Base-by-base conservation (phyloP, 139 green algal species). In the Tetradesmus lagerheimii region DNA sequence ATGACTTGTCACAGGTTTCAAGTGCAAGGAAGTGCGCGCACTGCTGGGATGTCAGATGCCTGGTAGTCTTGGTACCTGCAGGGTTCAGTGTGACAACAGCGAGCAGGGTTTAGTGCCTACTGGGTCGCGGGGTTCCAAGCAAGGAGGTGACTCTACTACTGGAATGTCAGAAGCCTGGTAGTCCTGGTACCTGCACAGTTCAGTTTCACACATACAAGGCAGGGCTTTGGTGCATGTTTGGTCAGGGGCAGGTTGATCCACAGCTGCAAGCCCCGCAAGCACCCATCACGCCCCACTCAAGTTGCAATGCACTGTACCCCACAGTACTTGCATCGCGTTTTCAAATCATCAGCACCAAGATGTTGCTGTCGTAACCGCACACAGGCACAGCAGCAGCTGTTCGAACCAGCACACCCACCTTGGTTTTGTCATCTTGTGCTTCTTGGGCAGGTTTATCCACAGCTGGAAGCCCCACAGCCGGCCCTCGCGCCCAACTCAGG, bases 181-280 rank as follows among this genome's bases (percentile, higher is more conserved):
- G 74, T 80, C 43, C 43, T 50, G 43, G 75, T 81, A 81, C 18
- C 75, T 81, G 66, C 38, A 66, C 12, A 15, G 53, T 66, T 25
- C 53, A 57, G 45, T 9, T 9, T 25, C 6, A 25, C 15, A 25
- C n/a, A n/a, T 57, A 12, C 45, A 18, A 12, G 45, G 14, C 45
- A 57, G 14, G 45, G 45, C 14, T 95, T 86, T 15, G 95, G 91
- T 0, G 88, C 66, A 0, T 96, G 96, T n/a, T n/a, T n/a, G n/a
- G n/a, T n/a, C n/a, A n/a, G n/a, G 3, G 97, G 95, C 80, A 98
- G 94, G 91, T 98, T 98, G 90, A 98, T 96, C 96, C 96, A 99
- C 64, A 99, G 93, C 95, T 99, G 97, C 88, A 98, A 99, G 53
- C 96, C 97, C 88, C 95, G 95, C 47, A 98, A 92, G 6, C 95